A percentile compares a stretch with the other conserved stretches of the same genome.
phyloP scores from a whole-genome alignment of 208 protist genomes.

The Acanthamoeba rhysodes region DNA sequence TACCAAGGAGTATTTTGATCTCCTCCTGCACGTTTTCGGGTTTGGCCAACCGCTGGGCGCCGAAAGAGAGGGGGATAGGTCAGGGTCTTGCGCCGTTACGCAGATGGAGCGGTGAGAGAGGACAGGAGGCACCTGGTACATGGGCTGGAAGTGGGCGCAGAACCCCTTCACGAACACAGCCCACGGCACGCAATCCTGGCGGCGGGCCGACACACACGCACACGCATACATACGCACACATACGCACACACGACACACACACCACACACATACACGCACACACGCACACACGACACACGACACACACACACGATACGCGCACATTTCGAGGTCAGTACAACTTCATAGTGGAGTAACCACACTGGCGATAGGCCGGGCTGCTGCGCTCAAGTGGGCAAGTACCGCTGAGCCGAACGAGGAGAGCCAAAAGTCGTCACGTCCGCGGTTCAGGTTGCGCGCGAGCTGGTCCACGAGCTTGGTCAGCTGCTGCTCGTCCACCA shows the following conservation, averaged over 20 bases:
- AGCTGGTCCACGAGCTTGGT: conserved; percentile 17
- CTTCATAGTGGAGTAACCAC: too few relatives aligned
- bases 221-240: too few relatives aligned
- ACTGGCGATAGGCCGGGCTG: too few relatives aligned
- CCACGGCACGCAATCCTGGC: conserved; percentile 31
- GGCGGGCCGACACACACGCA: not conserved
- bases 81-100: too few relatives aligned
- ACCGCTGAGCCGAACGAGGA: not conserved
- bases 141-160: conserved; percentile 59
- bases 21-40: conserved; percentile 54
- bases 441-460: not conserved
- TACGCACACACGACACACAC: too few relatives aligned
- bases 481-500: not conserved
- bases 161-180: conserved; percentile 20
- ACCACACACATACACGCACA: too few relatives aligned
- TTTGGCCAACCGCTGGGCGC: not conserved
- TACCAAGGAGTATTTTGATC: conserved; percentile 24
- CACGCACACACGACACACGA: too few relatives aligned
- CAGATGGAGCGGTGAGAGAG: not conserved
- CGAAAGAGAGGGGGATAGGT: not conserved
- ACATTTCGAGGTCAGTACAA: too few relatives aligned
- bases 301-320: too few relatives aligned
- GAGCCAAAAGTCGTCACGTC: not conserved
- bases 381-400: too few relatives aligned
- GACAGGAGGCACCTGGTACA: not conserved